Base-by-base conservation (phyloP, 495 filamentous ascomycete species). In the Xylaria cubensis region DNA sequence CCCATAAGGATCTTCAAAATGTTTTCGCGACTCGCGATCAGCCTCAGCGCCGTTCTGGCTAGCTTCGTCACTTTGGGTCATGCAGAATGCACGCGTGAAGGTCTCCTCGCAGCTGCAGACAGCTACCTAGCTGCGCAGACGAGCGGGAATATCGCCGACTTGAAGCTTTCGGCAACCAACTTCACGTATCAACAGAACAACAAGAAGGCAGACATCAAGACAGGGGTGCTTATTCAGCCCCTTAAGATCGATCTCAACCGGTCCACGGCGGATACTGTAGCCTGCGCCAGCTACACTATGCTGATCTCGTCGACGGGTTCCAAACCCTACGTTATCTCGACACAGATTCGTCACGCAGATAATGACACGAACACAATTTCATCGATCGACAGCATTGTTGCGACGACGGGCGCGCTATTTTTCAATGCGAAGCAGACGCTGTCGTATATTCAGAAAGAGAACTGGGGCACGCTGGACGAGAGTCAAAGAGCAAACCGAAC, bases 351-450 rank as follows among this genome's bases (percentile, higher is more conserved):
- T 17, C 84, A 85, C 66, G 53, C 46, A 1, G 77, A 64, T 26
- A 75, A 74, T n/a, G 78, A 82, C 70, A 79, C 81, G 0, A 34
- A 64, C 17, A 64, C 61, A 19, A 83, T 85, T 65, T 65, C 82
- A 0, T 32, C 79, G 34, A 80, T 87, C 58, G 84, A 87, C 73
- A 82, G 77, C 15, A 84, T 87, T 72, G 82, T 80, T 1, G 83
- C 85, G 24, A 86, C 85, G 2, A 85, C 83, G 0, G 84, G 84
- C 0, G 78, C 82, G 32, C 77, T 86, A 0, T 85, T 84, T 76
- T 87, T 87, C 78, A 79, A 87, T 67, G 82, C 85, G 17, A 67
- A 53, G 55, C 73, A 82, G 46, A 86, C 85, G 12, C 77, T 84
- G 10, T 73, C 65, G 0, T 84, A 85, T 64, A 80, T 86, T 67